Conservation (phyloP, 2,329 filamentous ascomycete species). For the Pseudohalonectria lignicola region DNA sequence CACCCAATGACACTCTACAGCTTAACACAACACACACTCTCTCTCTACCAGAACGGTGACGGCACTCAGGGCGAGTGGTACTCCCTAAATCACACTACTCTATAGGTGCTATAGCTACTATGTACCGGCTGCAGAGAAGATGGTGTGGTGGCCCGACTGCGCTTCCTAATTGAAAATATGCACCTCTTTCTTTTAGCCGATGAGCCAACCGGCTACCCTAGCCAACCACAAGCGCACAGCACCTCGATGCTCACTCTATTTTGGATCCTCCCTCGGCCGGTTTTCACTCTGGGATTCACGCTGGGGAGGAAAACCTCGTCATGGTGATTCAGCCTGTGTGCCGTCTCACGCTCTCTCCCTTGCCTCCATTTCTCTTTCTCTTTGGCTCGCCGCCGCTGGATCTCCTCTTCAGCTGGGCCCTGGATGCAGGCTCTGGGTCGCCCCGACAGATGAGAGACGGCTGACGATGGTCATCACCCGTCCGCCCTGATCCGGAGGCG, state of each 20-base stretch:
- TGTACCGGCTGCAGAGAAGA: background rate
- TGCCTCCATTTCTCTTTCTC: background rate
- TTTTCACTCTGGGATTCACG: background rate
- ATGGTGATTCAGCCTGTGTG: background rate
- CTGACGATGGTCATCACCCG: too few relatives aligned
- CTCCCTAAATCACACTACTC: too few relatives aligned
- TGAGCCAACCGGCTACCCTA: background rate
- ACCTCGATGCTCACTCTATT: background rate
- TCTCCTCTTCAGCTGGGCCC: too few relatives aligned
- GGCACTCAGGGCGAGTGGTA: too few relatives aligned
- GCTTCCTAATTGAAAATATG: background rate
- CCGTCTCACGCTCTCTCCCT: background rate
- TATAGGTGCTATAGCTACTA: too few relatives aligned
- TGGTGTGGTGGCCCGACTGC: background rate
- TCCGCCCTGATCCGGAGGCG: too few relatives aligned
- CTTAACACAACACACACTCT: too few relatives aligned
- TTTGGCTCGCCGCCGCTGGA: too few relatives aligned
- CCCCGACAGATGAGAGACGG: too few relatives aligned
- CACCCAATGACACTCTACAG: background rate
- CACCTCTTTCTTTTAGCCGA: background rate
- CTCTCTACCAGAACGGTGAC: too few relatives aligned
- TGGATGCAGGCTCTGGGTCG: too few relatives aligned
- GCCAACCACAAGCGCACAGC: background rate
- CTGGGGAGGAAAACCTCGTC: background rate
- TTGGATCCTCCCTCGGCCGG: background rate